phyloP scores from a whole-genome alignment of 2,329 filamentous ascomycete species.

The Stromatinia cepivora region DNA sequence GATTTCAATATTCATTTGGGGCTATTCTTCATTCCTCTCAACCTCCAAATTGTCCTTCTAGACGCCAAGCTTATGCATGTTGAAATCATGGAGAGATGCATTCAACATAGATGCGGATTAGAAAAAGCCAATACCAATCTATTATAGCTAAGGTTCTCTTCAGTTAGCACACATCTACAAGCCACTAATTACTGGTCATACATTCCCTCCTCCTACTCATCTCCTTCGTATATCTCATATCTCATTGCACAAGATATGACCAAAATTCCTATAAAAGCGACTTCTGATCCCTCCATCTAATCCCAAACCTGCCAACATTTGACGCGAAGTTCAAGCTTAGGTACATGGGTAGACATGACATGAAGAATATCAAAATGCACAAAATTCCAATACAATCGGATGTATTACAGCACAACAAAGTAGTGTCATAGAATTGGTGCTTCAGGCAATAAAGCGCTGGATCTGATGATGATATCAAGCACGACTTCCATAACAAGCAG shows the following conservation, averaged over 20 bases:
- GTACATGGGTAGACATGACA: neutral
- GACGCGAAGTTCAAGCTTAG: neutral
- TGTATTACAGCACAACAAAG: neutral
- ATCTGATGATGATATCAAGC: neutral
- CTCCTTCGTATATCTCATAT: neutral
- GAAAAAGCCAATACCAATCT: neutral
- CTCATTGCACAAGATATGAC: neutral
- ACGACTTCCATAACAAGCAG: too few species aligned
- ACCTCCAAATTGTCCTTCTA: neutral
- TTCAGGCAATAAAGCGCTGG: neutral
- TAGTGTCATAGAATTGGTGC: too few species aligned
- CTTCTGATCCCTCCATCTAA: neutral
- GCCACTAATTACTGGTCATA: too few species aligned
- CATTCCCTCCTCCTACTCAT: too few species aligned
- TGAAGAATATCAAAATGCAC: neutral
- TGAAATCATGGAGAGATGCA: neutral
- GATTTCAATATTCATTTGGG: neutral
- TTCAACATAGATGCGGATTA: neutral
- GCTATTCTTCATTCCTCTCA: neutral
- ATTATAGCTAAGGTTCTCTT: neutral
- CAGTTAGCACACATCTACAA: neutral
- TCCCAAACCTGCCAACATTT: neutral
- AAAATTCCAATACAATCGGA: neutral
- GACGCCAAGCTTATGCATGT: too few species aligned
- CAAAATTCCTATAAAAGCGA: neutral